Base-by-base conservation (phyloP, 1,284 basidiomycete genomes). In the Porodaedalea pini region DNA sequence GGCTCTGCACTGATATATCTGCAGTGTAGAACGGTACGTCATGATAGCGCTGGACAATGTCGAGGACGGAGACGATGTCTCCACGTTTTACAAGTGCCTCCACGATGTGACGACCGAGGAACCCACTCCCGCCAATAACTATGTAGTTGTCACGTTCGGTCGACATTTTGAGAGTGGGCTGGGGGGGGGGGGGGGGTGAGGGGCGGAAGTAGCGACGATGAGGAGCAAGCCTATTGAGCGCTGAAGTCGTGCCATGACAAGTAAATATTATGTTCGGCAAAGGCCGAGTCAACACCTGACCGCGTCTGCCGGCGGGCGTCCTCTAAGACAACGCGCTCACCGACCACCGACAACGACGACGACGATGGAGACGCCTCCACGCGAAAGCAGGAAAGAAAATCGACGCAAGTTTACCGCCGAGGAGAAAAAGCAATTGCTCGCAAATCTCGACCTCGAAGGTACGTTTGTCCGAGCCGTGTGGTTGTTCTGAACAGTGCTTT, bases 51-150 rank as follows among this genome's bases (percentile, higher is more conserved):
- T 96, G 92, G 2, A 95, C 92, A 59, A 96, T 83, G 74, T 97
- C 94, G 66, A 97, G 87, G 4, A 93, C 87, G 0, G 86, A 81
- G 13, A 94, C 90, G 44, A 79, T 73, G 74, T 96, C 92, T 7
- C 87, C 90, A 47, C 92, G 80, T 13, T 82, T 84, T 32, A 90
- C 68, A 37, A 97, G 80, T 50, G 86, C 83, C 67, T 94, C 83
- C 37, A 97, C 92, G 63, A 98, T 91, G 68, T 94, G 90, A 61
- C 92, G 77, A 40, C 94, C 94, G 11, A 98, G 77, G 73, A 98
- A 97, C 8, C 94, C 94, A 67, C 90, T 92, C 53, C 93, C 93
- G 40, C 93, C 93, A 70, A 95, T 86, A 66, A 96, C 91, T 60
- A 95, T 75, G 70, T 88, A 92, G 15, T 79, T 70, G 61, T 90